Evolutionary conservation across 345 rosid genomes (phyloP), one percentile per base, ranked within the genome.

Genomic region (Camelina hispida): DNA sequence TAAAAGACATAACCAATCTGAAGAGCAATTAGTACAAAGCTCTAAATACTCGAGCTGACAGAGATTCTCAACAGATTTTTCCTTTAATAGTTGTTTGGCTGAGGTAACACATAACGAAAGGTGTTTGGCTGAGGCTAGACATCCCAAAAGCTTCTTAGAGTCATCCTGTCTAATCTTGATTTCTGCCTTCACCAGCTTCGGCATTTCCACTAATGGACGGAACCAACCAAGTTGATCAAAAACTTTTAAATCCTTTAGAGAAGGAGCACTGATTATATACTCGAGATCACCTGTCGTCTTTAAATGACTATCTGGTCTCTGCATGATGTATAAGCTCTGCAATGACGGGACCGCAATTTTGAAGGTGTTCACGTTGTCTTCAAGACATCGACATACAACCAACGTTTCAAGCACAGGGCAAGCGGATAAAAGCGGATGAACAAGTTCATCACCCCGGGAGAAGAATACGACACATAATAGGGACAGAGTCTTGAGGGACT

Each of bases 401-500:
- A 53, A 16, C 8, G 22, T 40, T 54, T 68, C 62, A 54, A 68
- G 62, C 25, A 53, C 2, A 54, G 62, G 37, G 14, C 72, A 68
- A 38, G 12, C 7, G 4, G 71, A 47, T 17, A 66, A 66, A 30
- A 66, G 17, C 70, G 17, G 34, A 13, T 12, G 5, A 53, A 67
- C 50, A 13, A 5, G 6, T 51, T 50, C 52, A 37, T 68, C 51
- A 38, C 54, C 52, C 10, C 62, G 0, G 5, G 38, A 20, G 25
- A 2, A 2, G 23, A 44, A 44, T n/a, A 1, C 20, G 25, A 34
- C 48, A 48, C 16, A 16, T 3, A 3, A 0, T 15, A 75, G 79
- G 42, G 50, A 34, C 61, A 75, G 9, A 37, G 7, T 68, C 51
- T 67, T 67, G 68, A 75, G 62, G 40, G 67, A n/a, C 43, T 14